Conservation (phyloP, 192 early-diverging fungal species). For the Backusella tarrabulga region DNA sequence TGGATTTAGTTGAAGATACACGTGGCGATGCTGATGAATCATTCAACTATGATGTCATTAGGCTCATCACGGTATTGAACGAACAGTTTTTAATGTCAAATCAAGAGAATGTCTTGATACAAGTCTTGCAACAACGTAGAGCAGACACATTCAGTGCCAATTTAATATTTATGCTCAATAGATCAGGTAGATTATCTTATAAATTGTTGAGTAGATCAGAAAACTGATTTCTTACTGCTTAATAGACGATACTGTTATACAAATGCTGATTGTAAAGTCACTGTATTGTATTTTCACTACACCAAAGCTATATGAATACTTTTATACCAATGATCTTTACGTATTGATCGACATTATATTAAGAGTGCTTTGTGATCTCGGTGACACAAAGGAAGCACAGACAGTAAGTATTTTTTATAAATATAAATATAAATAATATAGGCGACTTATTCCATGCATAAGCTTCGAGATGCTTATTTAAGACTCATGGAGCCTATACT, state of each 20-base stretch:
- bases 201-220: too few species aligned
- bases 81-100: conserved; percentile 65
- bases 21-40: conserved; percentile 51
- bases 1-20: conserved; percentile 61
- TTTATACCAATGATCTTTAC: conserved; percentile 91
- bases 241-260: conserved; percentile 53
- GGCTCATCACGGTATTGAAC: conserved; percentile 59
- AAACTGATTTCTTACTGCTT: conserved; percentile 24
- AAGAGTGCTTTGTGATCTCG: conserved; percentile 74
- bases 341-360: conserved; percentile 87
- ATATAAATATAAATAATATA: too few species aligned
- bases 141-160: conserved; percentile 87
- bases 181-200: conserved; percentile 52
- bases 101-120: conserved; percentile 52
- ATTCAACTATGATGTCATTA: conserved; percentile 54
- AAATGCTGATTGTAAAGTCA: conserved; percentile 67
- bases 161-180: conserved; percentile 90
- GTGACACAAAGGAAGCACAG: conserved; percentile 25
- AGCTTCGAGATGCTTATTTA: conserved; percentile 68
- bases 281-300: conserved; percentile 69
- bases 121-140: conserved; percentile 44
- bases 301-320: conserved; percentile 58
- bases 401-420: conserved; percentile 13
- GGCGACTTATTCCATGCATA: too few species aligned
- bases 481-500: conserved; percentile 64